Evolutionary conservation across 2,329 filamentous ascomycete genomes (phyloP).

Genomic region (Dichotomopilus funicola): DNA sequence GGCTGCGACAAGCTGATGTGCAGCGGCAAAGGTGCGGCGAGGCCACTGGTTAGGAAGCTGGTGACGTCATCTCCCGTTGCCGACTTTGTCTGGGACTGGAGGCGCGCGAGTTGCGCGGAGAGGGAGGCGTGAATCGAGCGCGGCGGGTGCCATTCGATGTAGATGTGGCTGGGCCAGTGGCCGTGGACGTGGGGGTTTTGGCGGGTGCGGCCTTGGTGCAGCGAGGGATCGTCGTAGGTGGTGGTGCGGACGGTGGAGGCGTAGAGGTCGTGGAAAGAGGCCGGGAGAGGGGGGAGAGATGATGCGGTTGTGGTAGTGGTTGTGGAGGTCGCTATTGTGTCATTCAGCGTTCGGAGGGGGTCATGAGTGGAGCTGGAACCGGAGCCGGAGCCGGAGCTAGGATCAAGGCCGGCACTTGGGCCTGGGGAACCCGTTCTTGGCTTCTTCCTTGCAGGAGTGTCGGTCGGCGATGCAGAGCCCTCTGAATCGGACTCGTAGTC

Average conservation of each 20-base stretch:
- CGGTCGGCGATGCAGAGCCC: conserved; percentile 17
- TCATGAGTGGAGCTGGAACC: not conserved
- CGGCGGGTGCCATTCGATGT: conserved; percentile 72
- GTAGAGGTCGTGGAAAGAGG: conserved; percentile 83
- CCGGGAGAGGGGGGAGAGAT: conserved; percentile 65
- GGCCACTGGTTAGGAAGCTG: conserved; percentile 68
- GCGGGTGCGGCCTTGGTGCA: conserved; percentile 81
- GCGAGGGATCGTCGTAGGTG: conserved; percentile 70
- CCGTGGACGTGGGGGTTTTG: conserved; percentile 78
- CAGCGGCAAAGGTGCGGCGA: conserved; percentile 70
- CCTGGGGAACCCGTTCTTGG: conserved; percentile 3
- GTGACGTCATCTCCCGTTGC: conserved; percentile 39
- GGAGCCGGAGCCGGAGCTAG: conserved; percentile 3
- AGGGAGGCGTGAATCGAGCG: conserved; percentile 43
- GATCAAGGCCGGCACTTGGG: not conserved
- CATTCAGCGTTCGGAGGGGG: not conserved
- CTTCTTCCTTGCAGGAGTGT: conserved; percentile 13
- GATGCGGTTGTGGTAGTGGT: conserved; percentile 5
- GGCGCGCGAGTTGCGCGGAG: conserved; percentile 33
- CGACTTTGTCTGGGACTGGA: conserved; percentile 25
- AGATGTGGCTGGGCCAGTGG: conserved; percentile 89
- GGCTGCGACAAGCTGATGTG: conserved; percentile 89
- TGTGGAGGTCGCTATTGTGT: too few relatives aligned
- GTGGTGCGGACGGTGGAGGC: conserved; percentile 72
- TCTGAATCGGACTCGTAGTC: conserved; percentile 31